These are phyloP conservation scores for Coniosporium apollinis DNA, from an alignment of 495 filamentous ascomycete genomes.

Conservation along the genomic window DNA sequence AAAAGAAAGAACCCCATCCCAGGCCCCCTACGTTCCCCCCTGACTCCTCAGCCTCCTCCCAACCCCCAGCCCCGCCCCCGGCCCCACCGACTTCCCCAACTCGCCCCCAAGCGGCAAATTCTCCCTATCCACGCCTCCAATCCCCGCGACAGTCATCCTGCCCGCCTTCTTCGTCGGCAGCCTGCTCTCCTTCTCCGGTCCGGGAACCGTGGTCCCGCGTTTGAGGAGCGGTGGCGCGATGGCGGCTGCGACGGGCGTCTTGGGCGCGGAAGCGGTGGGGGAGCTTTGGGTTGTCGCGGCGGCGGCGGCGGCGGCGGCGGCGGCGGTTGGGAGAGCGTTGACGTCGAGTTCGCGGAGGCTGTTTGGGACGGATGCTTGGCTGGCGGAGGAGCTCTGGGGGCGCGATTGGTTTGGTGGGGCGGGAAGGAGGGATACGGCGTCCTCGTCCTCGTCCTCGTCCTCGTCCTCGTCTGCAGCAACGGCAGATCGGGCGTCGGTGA, in stretches of 20 bases:
- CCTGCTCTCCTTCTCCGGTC: slow-evolving; percentile 9
- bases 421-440: slow-evolving; percentile 6
- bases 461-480: slow-evolving; percentile 3
- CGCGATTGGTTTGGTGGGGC: slow-evolving; percentile 1
- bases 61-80: too few relatives aligned
- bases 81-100: too few relatives aligned
- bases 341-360: slow-evolving; percentile 23
- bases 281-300: slow-evolving; percentile 9
- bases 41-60: too few relatives aligned
- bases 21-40: too few relatives aligned
- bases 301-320: slow-evolving; percentile 5
- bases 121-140: slow-evolving; percentile 7
- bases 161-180: slow-evolving; percentile 19
- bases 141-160: slow-evolving; percentile 17
- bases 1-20: too few relatives aligned
- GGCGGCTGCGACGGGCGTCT: not conserved
- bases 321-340: slow-evolving; percentile 12
- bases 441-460: slow-evolving; percentile 1
- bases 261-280: not conserved
- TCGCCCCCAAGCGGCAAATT: too few relatives aligned
- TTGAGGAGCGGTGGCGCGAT: slow-evolving; percentile 14
- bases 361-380: slow-evolving; percentile 4
- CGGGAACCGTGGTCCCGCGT: slow-evolving; percentile 14
- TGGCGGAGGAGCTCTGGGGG: slow-evolving; percentile 7
- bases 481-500: slow-evolving; percentile 18